Evolutionary conservation across 805 yeast species (phyloP), one percentile per base, ranked within the genome.

Genomic region (Nakazawaea ernobii): DNA sequence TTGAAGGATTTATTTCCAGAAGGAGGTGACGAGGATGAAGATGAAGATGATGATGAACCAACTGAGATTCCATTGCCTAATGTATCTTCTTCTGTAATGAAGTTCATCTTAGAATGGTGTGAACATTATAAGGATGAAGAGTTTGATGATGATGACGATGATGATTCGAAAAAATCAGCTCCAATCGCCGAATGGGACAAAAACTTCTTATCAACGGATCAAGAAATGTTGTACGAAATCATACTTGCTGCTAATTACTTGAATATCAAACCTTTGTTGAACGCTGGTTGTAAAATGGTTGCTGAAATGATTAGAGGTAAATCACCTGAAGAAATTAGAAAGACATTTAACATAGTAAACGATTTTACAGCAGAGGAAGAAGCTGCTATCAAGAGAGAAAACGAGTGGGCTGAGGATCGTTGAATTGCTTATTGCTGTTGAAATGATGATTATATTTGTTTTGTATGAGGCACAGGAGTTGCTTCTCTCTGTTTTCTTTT

Each of bases 161-260:
- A 88, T 53, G 95, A 88, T 55, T 78, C 87, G 24, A 81, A 86
- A 63, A 87, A 86, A 61, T 76, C 92, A n/a, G 89, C 90, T 2
- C 97, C 96, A 3, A 89, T 92, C 44, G 92, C 86, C 52, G 90
- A 90, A 41, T 92, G 98, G 98, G 98, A 92, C 68, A 86, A 87
- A 65, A 88, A 86, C 65, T 92, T 91, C 65, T 76, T 92, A 57
- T 86, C 87, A 61, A 97, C 92, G 35, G 98, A 92, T 67, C 98
- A 85, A 61, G 92, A 85, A 56, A 85, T 85, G 91, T 72, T 85
- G 49, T 85, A 85, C 55, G 94, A 84, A 59, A 85, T 85, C 59
- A 83, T 85, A 49, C 68, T 82, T 49, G 92, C 92, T n/a, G 88
- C 92, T 15, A 85, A 85, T 63, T 85, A 84, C 61, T 68, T 85